Evolutionary conservation across 257 asterid genomes (phyloP), one percentile per base, ranked within the genome.

Genomic region (Primulina tabacum): DNA sequence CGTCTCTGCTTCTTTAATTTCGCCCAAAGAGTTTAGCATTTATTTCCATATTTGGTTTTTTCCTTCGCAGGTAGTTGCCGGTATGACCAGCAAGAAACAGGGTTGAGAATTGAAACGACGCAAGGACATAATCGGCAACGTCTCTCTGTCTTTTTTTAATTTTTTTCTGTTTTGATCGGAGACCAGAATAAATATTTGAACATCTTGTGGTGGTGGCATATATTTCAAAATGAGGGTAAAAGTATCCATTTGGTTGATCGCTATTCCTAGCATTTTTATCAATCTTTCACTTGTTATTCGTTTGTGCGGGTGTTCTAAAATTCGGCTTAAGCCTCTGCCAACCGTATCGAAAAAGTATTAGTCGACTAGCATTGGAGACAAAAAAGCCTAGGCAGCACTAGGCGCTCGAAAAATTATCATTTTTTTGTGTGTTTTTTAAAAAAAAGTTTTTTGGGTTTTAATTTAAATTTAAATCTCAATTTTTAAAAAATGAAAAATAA

Each of bases 1-100:
- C 16, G 20, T 8, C 16, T 17, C 57, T 50, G 57, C 57, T 14
- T 50, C 57, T 16, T 5, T 50, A 47, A 47, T 50, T 50, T 50
- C 57, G 57, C 20, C 0, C 16, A 16, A 17, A 33, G 37, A 33
- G 18, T 47, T 14, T 37, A 43, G 1, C 50, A 12, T 43, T 17
- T 43, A n/a, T 24, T 29, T 58, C 10, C 30, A 3, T 2, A 28
- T 2, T 34, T 64, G 37, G 63, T 73, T 16, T 43, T 26, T 78
- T 71, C 74, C 72, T 81, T 28, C 30, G 78, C 88, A 88, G 96
- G 94, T 90, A 28, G 89, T 90, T 60, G 86, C 92, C 37, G 92
- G 92, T 20, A 78, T 88, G 88, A 82, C 94, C 29, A 96, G 97
- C 73, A 90, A 85, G 76, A 88, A 85, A 34, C 72, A 80, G 72